Conservation (phyloP, 805 yeast species). For the Hemisphaericaspora nanyangensis region DNA sequence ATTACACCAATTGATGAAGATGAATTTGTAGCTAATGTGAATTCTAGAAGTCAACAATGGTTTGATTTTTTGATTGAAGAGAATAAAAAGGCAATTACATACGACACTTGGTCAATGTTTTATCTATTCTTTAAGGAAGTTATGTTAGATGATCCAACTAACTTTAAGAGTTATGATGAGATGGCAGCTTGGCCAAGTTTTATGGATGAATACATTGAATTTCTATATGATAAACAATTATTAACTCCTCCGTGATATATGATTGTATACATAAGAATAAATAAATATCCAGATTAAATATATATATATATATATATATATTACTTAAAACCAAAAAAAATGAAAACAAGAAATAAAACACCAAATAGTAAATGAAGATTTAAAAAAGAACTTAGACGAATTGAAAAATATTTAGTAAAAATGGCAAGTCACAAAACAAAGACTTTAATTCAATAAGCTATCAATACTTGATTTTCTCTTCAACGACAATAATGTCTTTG, state of each 20-base stretch:
- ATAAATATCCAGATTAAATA: not conserved
- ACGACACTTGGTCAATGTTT: conserved; percentile 86
- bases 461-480: conserved; percentile 42
- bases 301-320: too few relatives aligned
- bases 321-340: too few relatives aligned
- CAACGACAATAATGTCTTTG: conserved; percentile 35
- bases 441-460: conserved; percentile 35
- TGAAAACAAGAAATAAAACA: too few relatives aligned
- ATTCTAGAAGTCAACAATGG: conserved; percentile 52
- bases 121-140: conserved; percentile 56
- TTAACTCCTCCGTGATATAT: not conserved
- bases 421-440: too few relatives aligned
- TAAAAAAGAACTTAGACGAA: not conserved
- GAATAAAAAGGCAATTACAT: conserved; percentile 47
- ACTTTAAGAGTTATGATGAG: conserved; percentile 62
- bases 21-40: conserved; percentile 14
- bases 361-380: not conserved
- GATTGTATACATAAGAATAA: too few relatives aligned
- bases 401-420: not conserved
- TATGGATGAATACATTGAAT: conserved; percentile 79
- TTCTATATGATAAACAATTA: conserved; percentile 29
- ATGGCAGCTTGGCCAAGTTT: conserved; percentile 90
- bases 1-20: conserved; percentile 8
- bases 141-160: conserved; percentile 42
- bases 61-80: conserved; percentile 44